Evolutionary conservation across 192 early-diverging fungal genomes (phyloP), one percentile per base, ranked within the genome.

Genomic region (Coemansia sp.): DNA sequence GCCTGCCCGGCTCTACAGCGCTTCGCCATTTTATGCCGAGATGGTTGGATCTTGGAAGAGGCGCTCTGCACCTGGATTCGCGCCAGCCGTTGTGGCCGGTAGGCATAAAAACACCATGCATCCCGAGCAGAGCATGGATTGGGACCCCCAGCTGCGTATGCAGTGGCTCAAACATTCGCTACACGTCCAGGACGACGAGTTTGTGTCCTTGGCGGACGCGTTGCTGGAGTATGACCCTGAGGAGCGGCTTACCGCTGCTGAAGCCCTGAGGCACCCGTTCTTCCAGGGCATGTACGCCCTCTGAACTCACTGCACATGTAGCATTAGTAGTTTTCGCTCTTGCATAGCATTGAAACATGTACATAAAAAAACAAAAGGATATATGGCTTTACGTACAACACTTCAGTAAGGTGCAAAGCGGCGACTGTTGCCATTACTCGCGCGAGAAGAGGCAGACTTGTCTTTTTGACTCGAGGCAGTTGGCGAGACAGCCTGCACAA

Each of bases 211-310:
- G 18, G 81, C 74, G 10, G 81, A 84, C 36, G 70, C 89, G n/a
- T 91, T 98, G 90, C 79, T 99, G 11, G 83, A 87, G n/a, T 98
- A 92, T 78, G 91, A 96, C 73, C 98, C 98, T 1, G 87, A 89
- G 38, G 90, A 93, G 63, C 85, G 98, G 66, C 86, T 90, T 55
- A 91, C 94, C 2, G 90, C 95, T 0, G 78, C 90, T 4, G 93
- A 96, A 65, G 93, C 93, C 73, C 70, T 85, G 22, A 36, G 73
- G 10, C 79, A 79, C 20, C 69, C 78, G 63, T 84, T 80, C 43
- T 86, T 86, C 69, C 73, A 76, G 15, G 81, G 81, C 47, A 73
- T 78, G 73, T 73, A 79, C 61, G 67, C 61, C 16, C 40, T 68
- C 38, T 78, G 70, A 59, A 16, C 57, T 36, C 18, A 34, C 31